A percentile compares a stretch with the other conserved stretches of the same genome.
These are phyloP conservation scores for Didymella pinodella DNA, from an alignment of 2,329 filamentous ascomycete genomes.

Conservation along the genomic window DNA sequence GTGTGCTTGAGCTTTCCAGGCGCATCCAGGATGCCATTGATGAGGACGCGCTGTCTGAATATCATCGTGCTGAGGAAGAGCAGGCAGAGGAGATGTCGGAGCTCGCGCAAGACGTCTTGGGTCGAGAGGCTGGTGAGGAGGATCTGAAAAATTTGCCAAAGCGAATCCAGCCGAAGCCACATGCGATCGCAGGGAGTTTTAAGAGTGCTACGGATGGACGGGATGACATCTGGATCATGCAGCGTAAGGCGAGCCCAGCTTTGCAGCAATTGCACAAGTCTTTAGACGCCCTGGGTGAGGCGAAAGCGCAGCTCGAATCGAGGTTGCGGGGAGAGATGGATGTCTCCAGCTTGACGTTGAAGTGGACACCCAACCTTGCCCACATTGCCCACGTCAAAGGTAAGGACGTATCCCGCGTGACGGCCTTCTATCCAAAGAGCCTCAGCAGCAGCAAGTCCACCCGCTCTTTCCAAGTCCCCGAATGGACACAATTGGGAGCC, in stretches of 20 bases:
- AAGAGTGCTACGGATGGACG: conserved; percentile 49
- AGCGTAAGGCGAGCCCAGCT: conserved; percentile 68
- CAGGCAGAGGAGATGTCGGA: conserved; percentile 74
- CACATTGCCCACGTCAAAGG: conserved; percentile 92
- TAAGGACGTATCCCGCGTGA: conserved; percentile 64
- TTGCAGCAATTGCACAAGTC: conserved; percentile 73
- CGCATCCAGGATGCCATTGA: conserved; percentile 83
- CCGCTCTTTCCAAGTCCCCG: conserved; percentile 79
- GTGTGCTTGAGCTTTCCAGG: conserved; percentile 72
- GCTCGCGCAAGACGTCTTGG: conserved; percentile 76
- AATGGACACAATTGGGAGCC: conserved; percentile 84
- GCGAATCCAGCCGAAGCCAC: conserved; percentile 47
- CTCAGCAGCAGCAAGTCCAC: conserved; percentile 85
- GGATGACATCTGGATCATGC: conserved; percentile 70
- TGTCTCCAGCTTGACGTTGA: conserved; percentile 69
- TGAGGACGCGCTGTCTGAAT: conserved; percentile 85
- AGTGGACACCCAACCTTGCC: conserved; percentile 85
- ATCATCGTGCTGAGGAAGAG: conserved; percentile 78
- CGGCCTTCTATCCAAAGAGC: conserved; percentile 56
- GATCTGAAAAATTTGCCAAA: conserved; percentile 57
- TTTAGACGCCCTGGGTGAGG: conserved; percentile 66
- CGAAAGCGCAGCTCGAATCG: conserved; percentile 68
- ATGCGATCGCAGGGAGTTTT: conserved; percentile 41
- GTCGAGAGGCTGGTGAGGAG: conserved; percentile 67
- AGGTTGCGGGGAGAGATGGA: conserved; percentile 67